Conservation (phyloP, 768 basidiomycete genomes). For the Boletus rufocinnamomeus region DNA sequence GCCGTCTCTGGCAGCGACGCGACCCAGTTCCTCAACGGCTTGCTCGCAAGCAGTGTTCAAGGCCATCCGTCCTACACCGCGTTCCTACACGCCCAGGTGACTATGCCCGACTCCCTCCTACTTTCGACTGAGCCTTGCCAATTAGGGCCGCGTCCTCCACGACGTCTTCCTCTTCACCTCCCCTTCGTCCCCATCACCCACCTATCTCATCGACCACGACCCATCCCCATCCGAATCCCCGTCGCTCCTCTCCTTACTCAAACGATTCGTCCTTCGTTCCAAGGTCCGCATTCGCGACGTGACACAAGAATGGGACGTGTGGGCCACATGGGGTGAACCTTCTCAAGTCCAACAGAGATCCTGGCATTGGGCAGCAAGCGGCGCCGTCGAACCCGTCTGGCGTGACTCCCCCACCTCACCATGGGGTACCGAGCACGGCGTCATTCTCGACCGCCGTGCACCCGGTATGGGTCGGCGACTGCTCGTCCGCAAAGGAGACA, state of each 20-base stretch:
- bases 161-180: slow-evolving; percentile 84
- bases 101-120: slow-evolving; percentile 10
- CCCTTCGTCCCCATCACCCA: slow-evolving; percentile 44
- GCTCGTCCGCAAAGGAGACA: slow-evolving; percentile 66
- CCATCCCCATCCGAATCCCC: slow-evolving; percentile 57
- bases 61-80: slow-evolving; percentile 63
- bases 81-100: slow-evolving; percentile 78
- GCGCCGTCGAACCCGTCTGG: slow-evolving; percentile 80
- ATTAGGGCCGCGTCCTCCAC: slow-evolving; percentile 84
- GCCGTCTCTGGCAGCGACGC: slow-evolving; percentile 82
- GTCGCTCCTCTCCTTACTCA: slow-evolving; percentile 68
- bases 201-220: slow-evolving; percentile 76
- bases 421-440: slow-evolving; percentile 58
- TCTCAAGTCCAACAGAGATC: slow-evolving; percentile 40
- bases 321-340: slow-evolving; percentile 73
- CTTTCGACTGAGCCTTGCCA: neutral
- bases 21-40: slow-evolving; percentile 78
- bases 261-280: slow-evolving; percentile 83
- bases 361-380: slow-evolving; percentile 67
- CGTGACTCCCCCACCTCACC: slow-evolving; percentile 46
- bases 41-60: slow-evolving; percentile 56
- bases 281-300: slow-evolving; percentile 84
- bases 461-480: slow-evolving; percentile 78
- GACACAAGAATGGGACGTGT: slow-evolving; percentile 76
- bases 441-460: slow-evolving; percentile 65